Percentiles rank a stretch among this genome's conserved stretches.
phyloP scores from a whole-genome alignment of 2,329 filamentous ascomycete species.

The Neoascochyta sp. region DNA sequence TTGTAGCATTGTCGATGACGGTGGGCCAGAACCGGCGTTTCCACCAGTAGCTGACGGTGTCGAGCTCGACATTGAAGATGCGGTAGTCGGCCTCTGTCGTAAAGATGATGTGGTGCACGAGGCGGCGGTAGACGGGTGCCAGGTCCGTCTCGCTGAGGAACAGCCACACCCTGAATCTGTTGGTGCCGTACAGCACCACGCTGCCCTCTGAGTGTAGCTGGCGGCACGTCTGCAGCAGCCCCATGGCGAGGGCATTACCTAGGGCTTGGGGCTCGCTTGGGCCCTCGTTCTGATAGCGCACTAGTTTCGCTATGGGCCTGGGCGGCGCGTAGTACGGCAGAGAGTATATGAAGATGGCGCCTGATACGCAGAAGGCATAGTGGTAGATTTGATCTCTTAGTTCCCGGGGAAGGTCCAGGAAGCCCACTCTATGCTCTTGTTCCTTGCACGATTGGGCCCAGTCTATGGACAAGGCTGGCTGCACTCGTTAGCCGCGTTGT shows the following conservation, averaged over 20 bases:
- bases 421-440: constrained; percentile 9
- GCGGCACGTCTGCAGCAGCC: constrained; percentile 38
- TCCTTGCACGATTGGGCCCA: constrained; percentile 23
- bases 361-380: constrained; percentile 19
- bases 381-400: constrained; percentile 26
- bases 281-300: constrained; percentile 23
- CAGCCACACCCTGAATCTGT: constrained; percentile 43
- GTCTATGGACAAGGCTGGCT: constrained; percentile 6
- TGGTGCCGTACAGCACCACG: constrained; percentile 47
- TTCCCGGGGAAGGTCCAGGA: constrained; percentile 34
- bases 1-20: constrained; percentile 15
- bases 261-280: constrained; percentile 21
- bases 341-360: constrained; percentile 29
- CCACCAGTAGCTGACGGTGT: constrained; percentile 28
- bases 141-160: constrained; percentile 6
- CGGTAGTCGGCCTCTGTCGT: constrained; percentile 19
- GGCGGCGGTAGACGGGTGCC: constrained; percentile 12
- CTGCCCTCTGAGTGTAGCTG: constrained; percentile 43
- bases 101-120: constrained; percentile 22
- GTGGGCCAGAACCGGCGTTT: constrained; percentile 27
- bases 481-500: background rate
- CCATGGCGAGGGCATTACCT: constrained; percentile 12
- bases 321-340: constrained; percentile 10
- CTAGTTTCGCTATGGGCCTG: constrained; percentile 13
- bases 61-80: constrained; percentile 20